Evolutionary conservation across 2,329 filamentous ascomycete genomes (phyloP).

Genomic region (Geosmithia morbida): DNA sequence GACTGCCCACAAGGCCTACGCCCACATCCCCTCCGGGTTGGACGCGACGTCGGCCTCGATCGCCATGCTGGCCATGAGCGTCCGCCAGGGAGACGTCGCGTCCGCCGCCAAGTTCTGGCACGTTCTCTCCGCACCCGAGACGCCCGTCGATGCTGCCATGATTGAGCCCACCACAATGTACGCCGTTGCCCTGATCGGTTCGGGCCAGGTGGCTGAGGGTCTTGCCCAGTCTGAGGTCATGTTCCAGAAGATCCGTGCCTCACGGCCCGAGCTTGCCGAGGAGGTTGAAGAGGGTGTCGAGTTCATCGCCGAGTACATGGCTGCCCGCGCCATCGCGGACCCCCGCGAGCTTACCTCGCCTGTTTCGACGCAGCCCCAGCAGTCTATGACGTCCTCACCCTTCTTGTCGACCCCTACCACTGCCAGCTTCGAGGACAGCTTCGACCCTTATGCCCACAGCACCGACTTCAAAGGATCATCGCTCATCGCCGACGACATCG

Average conservation of each 20-base stretch:
- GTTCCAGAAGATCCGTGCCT: slow-evolving; percentile 68
- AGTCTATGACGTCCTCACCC: slow-evolving; percentile 28
- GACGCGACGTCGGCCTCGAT: slow-evolving; percentile 48
- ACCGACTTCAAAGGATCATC: slow-evolving; percentile 92
- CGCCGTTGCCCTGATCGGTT: slow-evolving; percentile 72
- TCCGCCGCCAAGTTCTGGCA: slow-evolving; percentile 72
- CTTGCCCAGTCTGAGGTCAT: slow-evolving; percentile 67
- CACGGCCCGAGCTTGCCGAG: slow-evolving; percentile 47
- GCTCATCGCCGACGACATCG: slow-evolving; percentile 77
- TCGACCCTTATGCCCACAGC: slow-evolving; percentile 78
- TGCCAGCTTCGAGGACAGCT: slow-evolving; percentile 62
- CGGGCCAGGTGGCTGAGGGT: slow-evolving; percentile 71
- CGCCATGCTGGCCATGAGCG: slow-evolving; percentile 74
- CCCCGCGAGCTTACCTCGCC: slow-evolving; percentile 37
- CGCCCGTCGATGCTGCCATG: slow-evolving; percentile 46
- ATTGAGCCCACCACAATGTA: slow-evolving; percentile 89
- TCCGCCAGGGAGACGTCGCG: slow-evolving; percentile 67
- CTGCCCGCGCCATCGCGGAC: slow-evolving; percentile 36
- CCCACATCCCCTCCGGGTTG: slow-evolving; percentile 37
- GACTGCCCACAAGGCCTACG: slow-evolving; percentile 54
- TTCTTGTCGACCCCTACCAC: slow-evolving; percentile 40
- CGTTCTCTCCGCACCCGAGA: slow-evolving; percentile 48
- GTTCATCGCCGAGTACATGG: slow-evolving; percentile 48
- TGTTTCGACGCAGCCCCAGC: slow-evolving; percentile 24
- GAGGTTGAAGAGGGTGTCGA: slow-evolving; percentile 81